Evolutionary conservation across 805 yeast species (phyloP), one percentile per base, ranked within the genome.

Genomic region (Maudiozyma barnettii): DNA sequence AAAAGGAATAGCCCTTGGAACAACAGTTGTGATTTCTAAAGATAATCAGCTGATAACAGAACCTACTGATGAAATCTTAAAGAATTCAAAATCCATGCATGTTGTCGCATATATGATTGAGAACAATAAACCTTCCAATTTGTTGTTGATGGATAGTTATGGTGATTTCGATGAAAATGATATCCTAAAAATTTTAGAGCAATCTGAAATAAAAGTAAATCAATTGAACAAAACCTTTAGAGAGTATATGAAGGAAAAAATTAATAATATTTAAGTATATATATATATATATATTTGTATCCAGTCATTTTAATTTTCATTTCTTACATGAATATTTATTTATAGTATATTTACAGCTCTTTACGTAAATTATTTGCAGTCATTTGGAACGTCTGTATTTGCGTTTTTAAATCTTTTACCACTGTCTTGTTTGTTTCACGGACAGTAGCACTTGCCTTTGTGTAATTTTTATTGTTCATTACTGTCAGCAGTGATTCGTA

Each of bases 301-400:
- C 14, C 20, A 8, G 38, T 35, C 22, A 19, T 20, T 37, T 26
- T 26, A 26, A 26, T 26, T 26, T 2, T 4, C 30, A 26, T 26
- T n/a, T 33, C 21, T 8, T 45, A 45, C 36, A 37, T 42, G 30
- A 33, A 19, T 31, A 41, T 46, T 33, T 26, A 4, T 26, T 23
- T 43, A 39, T 37, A 37, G 18, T 21, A n/a, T 40, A 40, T 40
- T 29, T 40, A 45, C 35, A 41, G 12, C 21, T 23, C 39, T 33
- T 39, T 48, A 20, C n/a, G 36, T 38, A 46, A 79, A 63, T 86
- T 84, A 31, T 76, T 77, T 63, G 91, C 83, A 49, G 96, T 89
- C 48, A 84, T 81, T 61, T 85, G 79, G 59, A 86, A 76, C 54
- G 95, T 93, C 59, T 84, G 89, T 52, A 89, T 82, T 67, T 91